Evolutionary conservation across 495 filamentous ascomycete species (phyloP).

Genomic region (Amorphotheca resinae): DNA sequence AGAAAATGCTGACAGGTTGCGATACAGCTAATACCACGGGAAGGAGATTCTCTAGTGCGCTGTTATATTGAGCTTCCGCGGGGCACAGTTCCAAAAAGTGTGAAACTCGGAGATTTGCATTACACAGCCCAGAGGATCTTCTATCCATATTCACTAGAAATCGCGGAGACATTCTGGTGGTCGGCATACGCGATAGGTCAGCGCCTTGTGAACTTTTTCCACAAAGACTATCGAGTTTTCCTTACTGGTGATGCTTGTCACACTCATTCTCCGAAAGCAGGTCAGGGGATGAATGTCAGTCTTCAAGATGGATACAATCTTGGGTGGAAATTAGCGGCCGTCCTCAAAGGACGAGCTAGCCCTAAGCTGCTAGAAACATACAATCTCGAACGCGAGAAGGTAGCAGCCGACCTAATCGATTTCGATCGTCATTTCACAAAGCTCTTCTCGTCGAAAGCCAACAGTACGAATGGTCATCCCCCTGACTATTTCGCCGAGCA

Average conservation of each 20-base stretch:
- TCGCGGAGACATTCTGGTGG: conserved; percentile 44
- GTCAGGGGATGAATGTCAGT: conserved; percentile 62
- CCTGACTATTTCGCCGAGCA: conserved; percentile 30
- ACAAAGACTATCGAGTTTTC: conserved; percentile 47
- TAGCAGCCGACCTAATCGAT: conserved; percentile 57
- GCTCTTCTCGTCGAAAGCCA: conserved; percentile 38
- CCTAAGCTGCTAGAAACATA: conserved; percentile 55
- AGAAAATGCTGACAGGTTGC: not conserved
- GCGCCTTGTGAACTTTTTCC: conserved; percentile 43
- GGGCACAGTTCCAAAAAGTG: not conserved
- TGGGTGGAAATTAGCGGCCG: conserved; percentile 58
- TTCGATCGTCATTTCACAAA: conserved; percentile 58
- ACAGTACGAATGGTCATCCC: conserved; percentile 30
- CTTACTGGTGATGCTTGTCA: conserved; percentile 60
- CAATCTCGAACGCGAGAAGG: conserved; percentile 51
- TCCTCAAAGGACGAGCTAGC: conserved; percentile 44
- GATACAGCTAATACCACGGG: conserved; percentile 54
- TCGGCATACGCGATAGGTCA: conserved; percentile 53
- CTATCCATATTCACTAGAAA: conserved; percentile 38
- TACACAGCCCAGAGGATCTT: conserved; percentile 40
- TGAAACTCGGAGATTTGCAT: conserved; percentile 39
- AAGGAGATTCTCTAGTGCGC: conserved; percentile 45
- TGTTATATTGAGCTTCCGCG: conserved; percentile 37
- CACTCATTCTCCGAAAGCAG: conserved; percentile 61
- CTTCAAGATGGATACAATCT: conserved; percentile 56